Evolutionary conservation across 768 basidiomycete species (phyloP), one percentile per base, ranked within the genome.

Genomic region (Phanerochaete carnosa): DNA sequence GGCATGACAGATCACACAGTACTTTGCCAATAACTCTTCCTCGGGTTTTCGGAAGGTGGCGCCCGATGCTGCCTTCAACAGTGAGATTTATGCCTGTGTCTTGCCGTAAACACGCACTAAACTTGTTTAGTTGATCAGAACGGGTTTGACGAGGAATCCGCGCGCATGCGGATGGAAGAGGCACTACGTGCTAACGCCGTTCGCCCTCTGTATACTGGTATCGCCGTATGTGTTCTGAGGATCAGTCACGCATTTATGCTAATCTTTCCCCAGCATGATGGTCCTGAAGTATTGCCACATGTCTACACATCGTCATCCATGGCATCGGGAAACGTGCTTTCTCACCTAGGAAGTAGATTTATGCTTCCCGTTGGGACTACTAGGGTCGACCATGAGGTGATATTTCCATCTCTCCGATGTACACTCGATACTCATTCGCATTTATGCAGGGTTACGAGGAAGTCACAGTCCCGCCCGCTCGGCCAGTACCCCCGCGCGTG

Each of bases 401-500:
- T 43, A 19, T 4, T 9, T 19, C 39, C 4, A 4, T 43, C 8
- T 11, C 16, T 43, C 19, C 4, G 16, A 9, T 4, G 19, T 8
- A 7, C 4, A 43, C 4, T 19, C 6, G 11, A 43, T 11, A 43
- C 23, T 59, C 8, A 19, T 7, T 13, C 39, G 56, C n/a, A 59
- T 19, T 19, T 1, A 26, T 39, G 3, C 63, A 95, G 94, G 83
- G 87, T 47, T 93, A 87, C 68, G 91, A 96, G 72, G 95, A 98
- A 77, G 90, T 97, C 19, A 80, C 86, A 25, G 80, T 98, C 35
- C 97, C 97, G 7, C 95, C 96, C 13, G 83, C 94, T 0, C 87
- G 77, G 63, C 78, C 85, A 1, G 80, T 96, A 0, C 94, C 95
- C 11, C 88, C 89, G 8, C 85, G 84, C 53, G 68, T 72, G 4